Percentiles rank a stretch among this genome's conserved stretches.
Evolutionary conservation across 1,139 yeast genomes (phyloP).

Genomic region (Torulaspora globosa): DNA sequence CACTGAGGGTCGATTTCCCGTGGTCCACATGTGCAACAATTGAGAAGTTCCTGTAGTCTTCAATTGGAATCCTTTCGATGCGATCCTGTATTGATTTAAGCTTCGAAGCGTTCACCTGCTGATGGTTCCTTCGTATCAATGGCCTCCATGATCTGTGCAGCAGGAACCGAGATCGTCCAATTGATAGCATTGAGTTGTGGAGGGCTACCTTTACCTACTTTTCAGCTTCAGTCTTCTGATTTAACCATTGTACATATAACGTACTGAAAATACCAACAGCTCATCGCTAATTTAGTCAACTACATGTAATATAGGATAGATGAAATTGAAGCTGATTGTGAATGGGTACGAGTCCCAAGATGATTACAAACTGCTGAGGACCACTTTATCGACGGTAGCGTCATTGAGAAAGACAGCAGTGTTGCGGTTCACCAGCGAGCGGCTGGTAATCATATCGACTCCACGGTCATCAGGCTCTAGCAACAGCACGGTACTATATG

Average conservation of each 20-base stretch:
- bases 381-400: slow-evolving; percentile 34
- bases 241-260: not conserved
- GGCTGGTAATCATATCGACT: slow-evolving; percentile 33
- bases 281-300: not conserved
- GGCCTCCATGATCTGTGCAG: slow-evolving; percentile 13
- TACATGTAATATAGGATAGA: slow-evolving; percentile 5
- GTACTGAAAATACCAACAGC: not conserved
- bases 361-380: slow-evolving; percentile 33
- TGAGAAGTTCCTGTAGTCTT: slow-evolving; percentile 81
- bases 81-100: slow-evolving; percentile 43
- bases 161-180: slow-evolving; percentile 5
- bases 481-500: slow-evolving; percentile 20
- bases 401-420: slow-evolving; percentile 35
- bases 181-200: slow-evolving; percentile 3
- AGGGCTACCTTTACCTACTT: not conserved
- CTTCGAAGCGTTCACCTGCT: slow-evolving; percentile 10
- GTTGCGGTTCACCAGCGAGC: slow-evolving; percentile 32
- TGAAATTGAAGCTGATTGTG: slow-evolving; percentile 34
- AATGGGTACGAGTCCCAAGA: slow-evolving; percentile 32
- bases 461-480: slow-evolving; percentile 23
- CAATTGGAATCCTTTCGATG: slow-evolving; percentile 69
- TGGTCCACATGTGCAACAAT: slow-evolving; percentile 98
- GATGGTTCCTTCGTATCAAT: slow-evolving; percentile 19
- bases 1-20: slow-evolving; percentile 91
- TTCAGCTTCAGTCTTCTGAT: not conserved